phyloP scores from a whole-genome alignment of 2,329 filamentous ascomycete species.

The Drechslera avenae region DNA sequence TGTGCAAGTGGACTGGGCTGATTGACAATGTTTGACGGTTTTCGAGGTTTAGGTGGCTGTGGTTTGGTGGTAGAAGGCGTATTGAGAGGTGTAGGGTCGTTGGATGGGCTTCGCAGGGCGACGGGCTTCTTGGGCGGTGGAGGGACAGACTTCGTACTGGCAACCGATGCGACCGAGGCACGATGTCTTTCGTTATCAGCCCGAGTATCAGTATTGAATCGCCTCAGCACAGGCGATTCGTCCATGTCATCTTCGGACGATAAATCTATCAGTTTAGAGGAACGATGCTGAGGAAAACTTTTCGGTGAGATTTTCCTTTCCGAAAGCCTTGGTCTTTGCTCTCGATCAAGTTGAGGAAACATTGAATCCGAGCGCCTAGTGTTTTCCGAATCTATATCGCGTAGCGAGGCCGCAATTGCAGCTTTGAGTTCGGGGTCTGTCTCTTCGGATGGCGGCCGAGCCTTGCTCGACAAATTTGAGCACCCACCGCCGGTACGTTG shows the following conservation, averaged over 20 bases:
- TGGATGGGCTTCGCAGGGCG: conserved; percentile 49
- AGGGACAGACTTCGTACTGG: conserved; percentile 40
- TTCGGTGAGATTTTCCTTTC: conserved; percentile 28
- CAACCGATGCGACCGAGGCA: conserved; percentile 21
- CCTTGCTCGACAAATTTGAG: conserved; percentile 15
- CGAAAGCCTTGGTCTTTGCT: conserved; percentile 48
- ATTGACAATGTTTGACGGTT: conserved; percentile 31
- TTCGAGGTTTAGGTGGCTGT: conserved; percentile 43
- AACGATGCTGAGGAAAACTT: conserved; percentile 31
- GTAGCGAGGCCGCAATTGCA: conserved; percentile 55
- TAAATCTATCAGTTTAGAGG: conserved; percentile 55
- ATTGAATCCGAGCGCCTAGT: conserved; percentile 40
- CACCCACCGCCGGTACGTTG: conserved; percentile 17
- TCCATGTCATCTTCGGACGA: conserved; percentile 50
- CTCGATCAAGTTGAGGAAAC: conserved; percentile 42
- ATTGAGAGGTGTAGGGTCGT: conserved; percentile 23
- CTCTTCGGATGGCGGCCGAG: conserved; percentile 43
- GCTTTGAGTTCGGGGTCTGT: conserved; percentile 55
- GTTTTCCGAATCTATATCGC: conserved; percentile 52
- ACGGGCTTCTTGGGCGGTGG: conserved; percentile 42
- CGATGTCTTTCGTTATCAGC: conserved; percentile 19
- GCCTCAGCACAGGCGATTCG: conserved; percentile 22
- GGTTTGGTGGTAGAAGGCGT: conserved; percentile 29
- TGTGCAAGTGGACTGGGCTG: conserved; percentile 38
- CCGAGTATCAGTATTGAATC: conserved; percentile 36